A percentile compares a stretch with the other conserved stretches of the same genome.
Evolutionary conservation across 495 filamentous ascomycete genomes (phyloP).

Genomic region (Xylaria nigripes): DNA sequence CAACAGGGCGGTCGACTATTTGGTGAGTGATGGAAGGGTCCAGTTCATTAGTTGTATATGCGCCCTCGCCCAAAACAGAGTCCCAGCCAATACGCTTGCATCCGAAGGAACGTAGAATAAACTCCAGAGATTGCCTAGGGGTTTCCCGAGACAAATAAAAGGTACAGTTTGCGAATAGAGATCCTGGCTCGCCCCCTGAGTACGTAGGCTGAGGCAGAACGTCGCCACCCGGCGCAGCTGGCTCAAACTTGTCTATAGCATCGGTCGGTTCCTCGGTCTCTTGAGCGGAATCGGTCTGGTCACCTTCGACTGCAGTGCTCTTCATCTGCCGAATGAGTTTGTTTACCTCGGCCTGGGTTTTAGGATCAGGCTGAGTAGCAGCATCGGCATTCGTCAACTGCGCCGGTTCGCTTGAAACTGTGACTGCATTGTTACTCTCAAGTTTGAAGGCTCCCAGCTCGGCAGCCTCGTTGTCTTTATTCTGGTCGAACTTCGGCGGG

Average conservation of each 20-base stretch:
- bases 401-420: slow-evolving; percentile 38
- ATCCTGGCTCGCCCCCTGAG: slow-evolving; percentile 46
- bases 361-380: slow-evolving; percentile 38
- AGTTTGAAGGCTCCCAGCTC: slow-evolving; percentile 88
- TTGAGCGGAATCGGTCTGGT: slow-evolving; percentile 40
- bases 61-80: slow-evolving; percentile 75
- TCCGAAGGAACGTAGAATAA: slow-evolving; percentile 87
- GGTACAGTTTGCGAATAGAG: slow-evolving; percentile 77
- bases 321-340: slow-evolving; percentile 46
- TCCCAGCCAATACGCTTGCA: slow-evolving; percentile 97
- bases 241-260: slow-evolving; percentile 81
- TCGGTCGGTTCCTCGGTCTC: slow-evolving; percentile 47
- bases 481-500: slow-evolving; percentile 84
- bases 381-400: slow-evolving; percentile 46
- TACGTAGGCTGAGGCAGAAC: slow-evolving; percentile 71
- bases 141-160: slow-evolving; percentile 93
- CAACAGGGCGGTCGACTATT: slow-evolving; percentile 78
- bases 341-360: slow-evolving; percentile 48
- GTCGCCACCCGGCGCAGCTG: slow-evolving; percentile 71
- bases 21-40: slow-evolving; percentile 91
- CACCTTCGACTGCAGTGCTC: slow-evolving; percentile 33
- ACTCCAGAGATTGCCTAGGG: slow-evolving; percentile 82
- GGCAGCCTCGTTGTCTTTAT: slow-evolving; percentile 78
- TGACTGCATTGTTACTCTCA: slow-evolving; percentile 58
- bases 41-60: slow-evolving; percentile 79